These are phyloP conservation scores for Blastobotrys persicus DNA, from an alignment of 1,139 yeast genomes.

Conservation along the genomic window DNA sequence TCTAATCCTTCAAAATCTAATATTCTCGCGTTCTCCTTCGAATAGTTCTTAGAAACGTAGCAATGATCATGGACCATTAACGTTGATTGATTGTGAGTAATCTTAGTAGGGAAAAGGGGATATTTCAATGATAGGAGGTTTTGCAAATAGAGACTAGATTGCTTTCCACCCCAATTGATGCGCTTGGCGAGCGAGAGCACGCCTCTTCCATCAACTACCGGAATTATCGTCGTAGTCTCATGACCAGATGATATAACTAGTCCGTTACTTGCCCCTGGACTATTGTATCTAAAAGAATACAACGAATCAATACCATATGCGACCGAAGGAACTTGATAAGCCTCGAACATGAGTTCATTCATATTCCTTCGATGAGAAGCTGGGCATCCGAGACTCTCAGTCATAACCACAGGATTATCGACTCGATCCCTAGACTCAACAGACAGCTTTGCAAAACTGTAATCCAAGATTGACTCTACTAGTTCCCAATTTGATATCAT, in stretches of 20 bases:
- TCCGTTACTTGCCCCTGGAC: constrained; percentile 43
- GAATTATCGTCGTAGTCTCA: constrained; percentile 79
- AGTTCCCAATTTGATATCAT: constrained; percentile 91
- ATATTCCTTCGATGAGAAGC: constrained; percentile 65
- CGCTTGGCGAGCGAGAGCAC: constrained; percentile 68
- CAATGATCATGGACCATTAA: constrained; percentile 72
- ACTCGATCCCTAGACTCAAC: constrained; percentile 58
- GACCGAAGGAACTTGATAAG: constrained; percentile 69
- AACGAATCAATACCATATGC: constrained; percentile 80
- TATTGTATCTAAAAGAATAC: constrained; percentile 59
- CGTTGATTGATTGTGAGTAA: constrained; percentile 63
- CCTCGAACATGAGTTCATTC: constrained; percentile 82
- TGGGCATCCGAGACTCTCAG: constrained; percentile 73
- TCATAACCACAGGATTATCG: constrained; percentile 78
- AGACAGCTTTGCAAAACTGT: constrained; percentile 67
- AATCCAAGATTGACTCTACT: constrained; percentile 78
- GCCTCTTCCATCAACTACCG: constrained; percentile 69
- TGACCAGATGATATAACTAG: constrained; percentile 79
- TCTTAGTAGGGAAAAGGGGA: constrained; percentile 82
- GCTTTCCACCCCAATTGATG: constrained; percentile 90
- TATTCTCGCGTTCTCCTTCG: constrained; percentile 54
- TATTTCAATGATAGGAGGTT: constrained; percentile 73
- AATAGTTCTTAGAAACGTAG: constrained; percentile 69
- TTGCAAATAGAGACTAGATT: constrained; percentile 61
- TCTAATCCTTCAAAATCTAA: constrained; percentile 66